Evolutionary conservation across 1,284 basidiomycete genomes (phyloP).

Genomic region (Microbotryomycetes sp.): DNA sequence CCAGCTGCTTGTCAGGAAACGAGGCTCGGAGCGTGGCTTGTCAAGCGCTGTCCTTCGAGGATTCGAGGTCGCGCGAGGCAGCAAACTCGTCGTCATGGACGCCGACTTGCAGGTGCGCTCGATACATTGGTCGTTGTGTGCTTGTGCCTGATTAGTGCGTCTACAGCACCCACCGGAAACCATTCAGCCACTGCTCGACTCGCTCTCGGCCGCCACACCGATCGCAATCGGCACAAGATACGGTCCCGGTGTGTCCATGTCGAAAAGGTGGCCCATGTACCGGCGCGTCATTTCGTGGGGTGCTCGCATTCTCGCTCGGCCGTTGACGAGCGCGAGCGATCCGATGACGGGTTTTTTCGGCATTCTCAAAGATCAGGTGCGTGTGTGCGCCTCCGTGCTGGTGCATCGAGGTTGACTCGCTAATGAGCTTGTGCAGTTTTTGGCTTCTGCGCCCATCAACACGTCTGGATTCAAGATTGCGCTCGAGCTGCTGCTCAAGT

Average conservation of each 20-base stretch:
- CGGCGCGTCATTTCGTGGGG: constrained; percentile 46
- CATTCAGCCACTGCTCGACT: constrained; percentile 43
- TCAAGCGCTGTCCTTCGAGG: constrained; percentile 47
- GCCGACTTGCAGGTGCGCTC: constrained; percentile 43
- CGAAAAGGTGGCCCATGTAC: constrained; percentile 47
- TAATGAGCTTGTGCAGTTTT: constrained; percentile 24
- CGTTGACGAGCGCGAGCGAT: constrained; percentile 45
- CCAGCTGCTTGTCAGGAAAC: constrained; percentile 44
- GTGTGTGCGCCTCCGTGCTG: constrained; percentile 21
- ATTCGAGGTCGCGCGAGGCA: constrained; percentile 45
- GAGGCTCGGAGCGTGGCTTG: constrained; percentile 43
- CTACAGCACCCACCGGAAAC: constrained; percentile 46
- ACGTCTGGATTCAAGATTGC: constrained; percentile 36
- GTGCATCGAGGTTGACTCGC: not conserved
- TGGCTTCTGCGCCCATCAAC: constrained; percentile 31
- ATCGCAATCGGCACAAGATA: constrained; percentile 48
- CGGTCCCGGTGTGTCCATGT: constrained; percentile 46
- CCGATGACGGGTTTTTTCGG: constrained; percentile 50
- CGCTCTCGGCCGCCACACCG: constrained; percentile 38
- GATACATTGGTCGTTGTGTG: not conserved
- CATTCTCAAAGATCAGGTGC: constrained; percentile 43
- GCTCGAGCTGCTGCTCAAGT: constrained; percentile 35
- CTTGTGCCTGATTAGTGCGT: not conserved
- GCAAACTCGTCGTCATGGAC: constrained; percentile 48
- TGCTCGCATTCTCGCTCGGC: constrained; percentile 45